These are phyloP conservation scores for Phallus indusiatus DNA, from an alignment of 768 basidiomycete species.

Conservation along the genomic window DNA sequence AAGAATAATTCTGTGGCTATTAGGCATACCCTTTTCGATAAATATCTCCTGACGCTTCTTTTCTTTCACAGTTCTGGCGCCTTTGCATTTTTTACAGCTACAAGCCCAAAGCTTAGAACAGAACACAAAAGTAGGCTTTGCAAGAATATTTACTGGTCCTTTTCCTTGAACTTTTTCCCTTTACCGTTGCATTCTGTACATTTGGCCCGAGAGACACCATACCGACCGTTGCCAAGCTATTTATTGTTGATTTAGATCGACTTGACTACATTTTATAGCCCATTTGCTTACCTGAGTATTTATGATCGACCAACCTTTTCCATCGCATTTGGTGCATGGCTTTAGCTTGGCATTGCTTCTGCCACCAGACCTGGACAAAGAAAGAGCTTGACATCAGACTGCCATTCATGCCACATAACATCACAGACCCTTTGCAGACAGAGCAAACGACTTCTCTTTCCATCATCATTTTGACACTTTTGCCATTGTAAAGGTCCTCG, in stretches of 20 bases:
- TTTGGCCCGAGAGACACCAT: slow-evolving; percentile 41
- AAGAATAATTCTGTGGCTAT: slow-evolving; percentile 78
- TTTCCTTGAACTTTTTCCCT: slow-evolving; percentile 69
- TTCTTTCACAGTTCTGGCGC: slow-evolving; percentile 71
- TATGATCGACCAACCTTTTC: slow-evolving; percentile 65
- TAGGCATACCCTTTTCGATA: slow-evolving; percentile 79
- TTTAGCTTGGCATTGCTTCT: slow-evolving; percentile 79
- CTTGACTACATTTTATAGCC: background rate
- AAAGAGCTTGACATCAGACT: background rate
- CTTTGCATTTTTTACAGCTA: slow-evolving; percentile 96
- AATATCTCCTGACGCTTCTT: slow-evolving; percentile 84
- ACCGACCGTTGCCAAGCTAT: slow-evolving; percentile 35
- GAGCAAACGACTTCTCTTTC: slow-evolving; percentile 77
- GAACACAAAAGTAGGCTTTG: background rate
- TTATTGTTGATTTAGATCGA: background rate
- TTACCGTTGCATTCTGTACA: slow-evolving; percentile 65
- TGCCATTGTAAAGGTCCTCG: slow-evolving; percentile 90
- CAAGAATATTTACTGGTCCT: slow-evolving; percentile 53
- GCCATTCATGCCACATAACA: background rate
- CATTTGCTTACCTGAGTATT: slow-evolving; percentile 33
- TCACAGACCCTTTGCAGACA: slow-evolving; percentile 66
- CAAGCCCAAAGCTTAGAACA: background rate
- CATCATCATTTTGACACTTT: slow-evolving; percentile 79
- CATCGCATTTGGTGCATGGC: slow-evolving; percentile 70
- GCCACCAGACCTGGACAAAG: slow-evolving; percentile 57